A percentile compares a stretch with the other conserved stretches of the same genome.
These are phyloP conservation scores for Ceratocystis smalleyi DNA, from an alignment of 2,329 filamentous ascomycete genomes.

Conservation along the genomic window DNA sequence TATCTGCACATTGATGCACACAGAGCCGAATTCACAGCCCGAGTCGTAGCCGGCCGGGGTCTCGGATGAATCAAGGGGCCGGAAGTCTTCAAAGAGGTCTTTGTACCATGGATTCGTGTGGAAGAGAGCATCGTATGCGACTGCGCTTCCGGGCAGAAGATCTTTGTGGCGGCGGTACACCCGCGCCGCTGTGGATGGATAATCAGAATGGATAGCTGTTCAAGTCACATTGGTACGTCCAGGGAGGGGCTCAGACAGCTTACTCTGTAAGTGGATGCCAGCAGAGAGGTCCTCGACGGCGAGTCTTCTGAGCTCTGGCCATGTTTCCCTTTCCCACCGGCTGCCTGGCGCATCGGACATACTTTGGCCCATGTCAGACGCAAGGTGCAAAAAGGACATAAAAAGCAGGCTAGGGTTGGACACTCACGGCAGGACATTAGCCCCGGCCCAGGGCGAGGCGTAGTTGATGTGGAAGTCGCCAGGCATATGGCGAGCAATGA, in stretches of 20 bases:
- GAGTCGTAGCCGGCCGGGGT: conserved; percentile 52
- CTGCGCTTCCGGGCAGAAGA: conserved; percentile 22
- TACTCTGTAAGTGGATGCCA: conserved; percentile 64
- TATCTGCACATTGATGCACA: conserved; percentile 80
- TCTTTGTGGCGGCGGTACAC: conserved; percentile 49
- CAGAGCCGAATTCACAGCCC: conserved; percentile 61
- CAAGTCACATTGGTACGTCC: background rate
- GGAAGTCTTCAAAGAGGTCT: conserved; percentile 54
- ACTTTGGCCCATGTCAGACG: conserved; percentile 21
- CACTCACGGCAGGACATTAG: conserved; percentile 57
- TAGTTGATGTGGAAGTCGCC: conserved; percentile 89
- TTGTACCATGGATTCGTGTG: conserved; percentile 58
- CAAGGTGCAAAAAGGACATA: background rate
- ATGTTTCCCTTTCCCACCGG: conserved; percentile 48
- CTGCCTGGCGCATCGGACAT: conserved; percentile 31
- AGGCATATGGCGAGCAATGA: conserved; percentile 79
- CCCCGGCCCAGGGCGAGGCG: conserved; percentile 76
- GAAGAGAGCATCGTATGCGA: conserved; percentile 49
- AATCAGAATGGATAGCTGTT: background rate
- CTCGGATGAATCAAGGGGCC: conserved; percentile 40
- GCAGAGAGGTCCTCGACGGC: conserved; percentile 55
- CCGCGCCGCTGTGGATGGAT: conserved; percentile 27
- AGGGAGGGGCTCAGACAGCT: conserved; percentile 9
- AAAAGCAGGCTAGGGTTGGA: conserved; percentile 16
- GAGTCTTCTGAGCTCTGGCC: conserved; percentile 45